Conservation (phyloP, 139 green algal genomes). For the Yamagishiella unicocca region DNA sequence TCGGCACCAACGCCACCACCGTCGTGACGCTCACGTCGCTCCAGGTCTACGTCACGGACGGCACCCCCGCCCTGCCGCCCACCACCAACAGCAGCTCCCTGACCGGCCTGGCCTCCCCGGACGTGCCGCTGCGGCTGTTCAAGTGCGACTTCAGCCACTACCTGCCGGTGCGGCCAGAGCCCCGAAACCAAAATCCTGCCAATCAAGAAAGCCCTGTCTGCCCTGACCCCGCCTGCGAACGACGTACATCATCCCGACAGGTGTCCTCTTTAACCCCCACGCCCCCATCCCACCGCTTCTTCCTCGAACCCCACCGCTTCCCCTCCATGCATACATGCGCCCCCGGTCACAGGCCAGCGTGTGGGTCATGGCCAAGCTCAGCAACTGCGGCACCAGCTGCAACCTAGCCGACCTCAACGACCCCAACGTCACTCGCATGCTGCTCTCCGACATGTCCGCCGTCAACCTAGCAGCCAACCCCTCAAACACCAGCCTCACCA, state of each 20-base stretch:
- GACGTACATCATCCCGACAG: too few species aligned
- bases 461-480: constrained; percentile 44
- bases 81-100: constrained; percentile 36
- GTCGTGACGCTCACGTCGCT: constrained; percentile 48
- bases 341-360: constrained; percentile 40
- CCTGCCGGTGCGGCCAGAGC: constrained; percentile 13
- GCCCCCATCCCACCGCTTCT: too few species aligned
- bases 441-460: constrained; percentile 23
- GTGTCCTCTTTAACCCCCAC: too few species aligned
- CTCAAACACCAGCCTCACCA: constrained; percentile 1
- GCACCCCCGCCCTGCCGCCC: neutral
- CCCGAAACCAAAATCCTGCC: too few species aligned
- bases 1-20: constrained; percentile 5
- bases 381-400: constrained; percentile 60
- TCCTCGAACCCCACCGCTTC: too few species aligned
- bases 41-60: constrained; percentile 11
- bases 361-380: constrained; percentile 56
- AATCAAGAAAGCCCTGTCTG: too few species aligned
- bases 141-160: constrained; percentile 52
- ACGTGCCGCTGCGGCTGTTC: constrained; percentile 26
- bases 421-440: neutral
- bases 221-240: too few species aligned
- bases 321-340: too few species aligned
- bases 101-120: neutral
- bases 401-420: constrained; percentile 51